These are phyloP conservation scores for Fusarium bactridioides DNA, from an alignment of 2,329 filamentous ascomycete genomes.

Conservation along the genomic window DNA sequence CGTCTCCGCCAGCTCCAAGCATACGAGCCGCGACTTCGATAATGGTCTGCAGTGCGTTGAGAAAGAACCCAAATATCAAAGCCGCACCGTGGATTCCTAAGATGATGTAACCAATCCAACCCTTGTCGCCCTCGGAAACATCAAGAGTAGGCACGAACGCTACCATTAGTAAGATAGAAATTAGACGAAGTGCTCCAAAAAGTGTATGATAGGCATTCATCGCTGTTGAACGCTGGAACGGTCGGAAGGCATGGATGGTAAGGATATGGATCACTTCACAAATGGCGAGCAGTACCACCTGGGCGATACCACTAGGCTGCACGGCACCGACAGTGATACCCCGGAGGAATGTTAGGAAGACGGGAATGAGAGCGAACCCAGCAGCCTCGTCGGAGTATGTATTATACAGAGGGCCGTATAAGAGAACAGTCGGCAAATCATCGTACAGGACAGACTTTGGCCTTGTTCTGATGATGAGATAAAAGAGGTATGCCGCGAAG, in stretches of 20 bases:
- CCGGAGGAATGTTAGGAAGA: constrained; percentile 83
- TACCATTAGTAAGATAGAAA: constrained; percentile 78
- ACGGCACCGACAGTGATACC: constrained; percentile 92
- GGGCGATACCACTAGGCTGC: constrained; percentile 90
- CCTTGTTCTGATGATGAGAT: constrained; percentile 79
- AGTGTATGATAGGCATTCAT: constrained; percentile 97
- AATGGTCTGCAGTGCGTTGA: constrained; percentile 90
- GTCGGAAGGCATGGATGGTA: constrained; percentile 86
- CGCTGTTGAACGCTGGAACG: constrained; percentile 88
- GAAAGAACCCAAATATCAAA: constrained; percentile 88
- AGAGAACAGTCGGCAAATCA: constrained; percentile 85
- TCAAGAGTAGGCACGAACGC: constrained; percentile 86
- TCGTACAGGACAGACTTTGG: constrained; percentile 91
- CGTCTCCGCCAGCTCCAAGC: constrained; percentile 82
- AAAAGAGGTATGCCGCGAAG: constrained; percentile 81
- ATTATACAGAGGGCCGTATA: constrained; percentile 95
- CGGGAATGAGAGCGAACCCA: constrained; percentile 86
- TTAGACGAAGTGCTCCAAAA: constrained; percentile 79
- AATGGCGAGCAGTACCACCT: constrained; percentile 89
- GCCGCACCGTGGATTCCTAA: constrained; percentile 85
- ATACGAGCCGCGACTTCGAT: constrained; percentile 87
- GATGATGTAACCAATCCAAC: constrained; percentile 95
- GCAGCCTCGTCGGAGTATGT: constrained; percentile 95
- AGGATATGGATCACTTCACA: constrained; percentile 92
- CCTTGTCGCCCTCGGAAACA: constrained; percentile 80